Evolutionary conservation across 2,329 filamentous ascomycete genomes (phyloP).

Genomic region (Talaromyces atroroseus): DNA sequence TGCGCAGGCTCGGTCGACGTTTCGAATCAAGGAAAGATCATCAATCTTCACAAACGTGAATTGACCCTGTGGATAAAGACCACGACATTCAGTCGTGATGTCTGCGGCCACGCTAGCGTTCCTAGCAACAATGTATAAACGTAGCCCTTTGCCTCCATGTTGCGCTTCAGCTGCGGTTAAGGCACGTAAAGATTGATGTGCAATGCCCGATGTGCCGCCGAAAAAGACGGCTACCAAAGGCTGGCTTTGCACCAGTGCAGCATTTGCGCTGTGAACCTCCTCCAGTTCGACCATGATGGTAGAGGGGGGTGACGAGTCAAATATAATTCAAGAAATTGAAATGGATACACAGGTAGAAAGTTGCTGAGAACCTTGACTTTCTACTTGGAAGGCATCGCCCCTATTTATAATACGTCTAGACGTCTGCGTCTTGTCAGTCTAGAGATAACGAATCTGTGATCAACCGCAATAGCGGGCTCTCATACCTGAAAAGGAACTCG

Average conservation of each 20-base stretch:
- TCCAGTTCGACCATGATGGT: slow-evolving; percentile 7
- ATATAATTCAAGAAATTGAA: no score
- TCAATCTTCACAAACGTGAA: slow-evolving; percentile 6
- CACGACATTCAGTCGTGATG: slow-evolving; percentile 4
- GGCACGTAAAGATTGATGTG: slow-evolving; percentile 6
- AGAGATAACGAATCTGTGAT: no score
- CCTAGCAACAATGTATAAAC: slow-evolving; percentile 8
- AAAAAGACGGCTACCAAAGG: slow-evolving; percentile 11
- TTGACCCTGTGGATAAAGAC: slow-evolving; percentile 2
- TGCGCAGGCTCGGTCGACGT: slow-evolving; percentile 6
- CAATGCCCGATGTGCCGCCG: slow-evolving; percentile 10
- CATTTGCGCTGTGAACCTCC: slow-evolving; percentile 6
- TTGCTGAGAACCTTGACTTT: no score
- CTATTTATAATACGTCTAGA: no score
- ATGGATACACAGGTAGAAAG: no score
- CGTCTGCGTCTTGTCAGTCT: no score
- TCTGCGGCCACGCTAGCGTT: neutral
- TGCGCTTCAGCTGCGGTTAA: slow-evolving; percentile 6
- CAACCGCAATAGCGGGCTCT: no score
- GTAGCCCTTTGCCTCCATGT: slow-evolving; percentile 6
- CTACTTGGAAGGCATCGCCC: no score
- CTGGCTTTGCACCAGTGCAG: slow-evolving; percentile 5
- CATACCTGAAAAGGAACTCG: no score
- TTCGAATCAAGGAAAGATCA: slow-evolving; percentile 11
- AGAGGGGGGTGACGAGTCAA: no score